phyloP scores from a whole-genome alignment of 805 yeast species.

The Suhomyces tanzawaensis region DNA sequence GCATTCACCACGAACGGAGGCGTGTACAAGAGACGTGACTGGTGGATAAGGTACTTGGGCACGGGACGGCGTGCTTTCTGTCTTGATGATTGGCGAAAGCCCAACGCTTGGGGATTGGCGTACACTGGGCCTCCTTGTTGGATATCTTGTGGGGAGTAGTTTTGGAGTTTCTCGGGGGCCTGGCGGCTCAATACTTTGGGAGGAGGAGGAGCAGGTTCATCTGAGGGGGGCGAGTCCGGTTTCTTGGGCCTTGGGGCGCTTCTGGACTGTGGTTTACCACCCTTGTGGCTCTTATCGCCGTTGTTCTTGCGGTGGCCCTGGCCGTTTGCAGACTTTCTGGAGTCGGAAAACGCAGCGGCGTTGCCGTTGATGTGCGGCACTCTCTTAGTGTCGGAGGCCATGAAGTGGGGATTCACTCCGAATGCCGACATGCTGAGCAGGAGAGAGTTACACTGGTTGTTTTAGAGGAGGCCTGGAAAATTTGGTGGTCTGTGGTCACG shows the following conservation, averaged over 20 bases:
- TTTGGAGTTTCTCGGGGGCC: conserved; percentile 16
- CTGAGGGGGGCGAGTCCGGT: conserved; percentile 1
- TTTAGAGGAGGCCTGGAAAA: too few relatives aligned
- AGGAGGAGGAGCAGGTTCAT: background rate
- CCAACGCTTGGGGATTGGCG: conserved; percentile 27
- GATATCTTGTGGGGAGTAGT: conserved; percentile 19
- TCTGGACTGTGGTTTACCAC: background rate
- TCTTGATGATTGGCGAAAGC: conserved; percentile 19
- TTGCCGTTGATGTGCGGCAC: conserved; percentile 3
- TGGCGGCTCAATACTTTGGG: background rate
- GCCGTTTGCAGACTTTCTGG: conserved; percentile 8
- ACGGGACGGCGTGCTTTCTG: conserved; percentile 21
- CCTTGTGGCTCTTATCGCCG: conserved; percentile 4
- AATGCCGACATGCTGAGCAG: conserved; percentile 9
- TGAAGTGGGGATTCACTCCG: conserved; percentile 9
- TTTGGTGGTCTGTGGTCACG: conserved; percentile 2
- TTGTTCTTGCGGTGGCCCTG: conserved; percentile 6
- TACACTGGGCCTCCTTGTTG: conserved; percentile 29
- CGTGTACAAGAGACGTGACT: conserved; percentile 34
- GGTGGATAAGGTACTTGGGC: conserved; percentile 36
- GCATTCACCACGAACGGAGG: conserved; percentile 37
- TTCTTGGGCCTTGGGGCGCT: background rate
- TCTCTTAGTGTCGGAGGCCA: conserved; percentile 1
- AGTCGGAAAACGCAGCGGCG: conserved; percentile 5
- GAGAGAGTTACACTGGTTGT: too few relatives aligned